Evolutionary conservation across 176 grass and related monocot species (phyloP).

Genomic region (Oropetium thomaeum): DNA sequence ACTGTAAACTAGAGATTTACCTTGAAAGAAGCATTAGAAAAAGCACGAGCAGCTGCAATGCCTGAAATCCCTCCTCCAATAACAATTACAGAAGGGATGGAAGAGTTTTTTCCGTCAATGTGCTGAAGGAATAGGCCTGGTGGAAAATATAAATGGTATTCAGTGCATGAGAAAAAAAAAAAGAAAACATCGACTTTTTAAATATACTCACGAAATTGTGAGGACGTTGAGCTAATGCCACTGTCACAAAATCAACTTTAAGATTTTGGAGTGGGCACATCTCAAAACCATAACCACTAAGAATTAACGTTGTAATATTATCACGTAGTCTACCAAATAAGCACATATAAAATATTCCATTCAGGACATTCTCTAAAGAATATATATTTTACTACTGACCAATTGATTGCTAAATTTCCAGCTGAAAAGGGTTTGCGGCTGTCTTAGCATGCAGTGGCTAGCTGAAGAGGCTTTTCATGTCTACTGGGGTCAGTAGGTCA

Average conservation of each 20-base stretch:
- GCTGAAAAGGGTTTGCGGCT: neutral
- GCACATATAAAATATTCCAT: neutral
- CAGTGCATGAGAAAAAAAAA: neutral
- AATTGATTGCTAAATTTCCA: neutral
- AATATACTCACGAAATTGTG: neutral
- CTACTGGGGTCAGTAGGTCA: neutral
- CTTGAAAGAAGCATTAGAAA: slow-evolving; percentile 90
- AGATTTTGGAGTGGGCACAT: neutral
- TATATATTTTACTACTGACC: neutral
- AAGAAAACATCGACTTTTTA: neutral
- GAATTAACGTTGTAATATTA: neutral
- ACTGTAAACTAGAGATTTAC: slow-evolving; percentile 36
- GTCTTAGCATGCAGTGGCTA: neutral
- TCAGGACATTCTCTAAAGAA: neutral
- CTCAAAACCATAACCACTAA: neutral
- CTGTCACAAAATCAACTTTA: too few species aligned
- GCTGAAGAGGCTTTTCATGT: neutral
- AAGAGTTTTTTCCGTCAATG: slow-evolving; percentile 68
- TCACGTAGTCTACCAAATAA: neutral
- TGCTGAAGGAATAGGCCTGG: slow-evolving; percentile 70
- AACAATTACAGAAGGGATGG: slow-evolving; percentile 83
- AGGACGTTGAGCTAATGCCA: too few species aligned
- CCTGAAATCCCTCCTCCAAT: slow-evolving; percentile 98
- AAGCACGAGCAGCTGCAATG: slow-evolving; percentile 71
- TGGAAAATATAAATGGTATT: neutral